Percentiles rank a stretch among this genome's conserved stretches.
Evolutionary conservation across 163 green algal species (phyloP).

Genomic region (Coccomyxa subellipsoidea): DNA sequence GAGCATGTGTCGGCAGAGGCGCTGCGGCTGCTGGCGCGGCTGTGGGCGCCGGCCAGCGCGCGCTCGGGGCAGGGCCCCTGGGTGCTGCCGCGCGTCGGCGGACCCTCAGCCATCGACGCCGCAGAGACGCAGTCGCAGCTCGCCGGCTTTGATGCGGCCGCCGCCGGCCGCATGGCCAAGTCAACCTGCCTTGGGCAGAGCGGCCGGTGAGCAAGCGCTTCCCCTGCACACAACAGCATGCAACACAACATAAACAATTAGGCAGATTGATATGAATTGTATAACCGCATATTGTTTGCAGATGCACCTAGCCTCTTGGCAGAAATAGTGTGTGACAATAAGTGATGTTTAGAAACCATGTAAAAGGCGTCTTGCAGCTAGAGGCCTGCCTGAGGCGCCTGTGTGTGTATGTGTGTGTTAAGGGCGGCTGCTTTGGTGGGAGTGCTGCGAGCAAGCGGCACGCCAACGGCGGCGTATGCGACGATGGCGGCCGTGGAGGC

Average conservation of each 20-base stretch:
- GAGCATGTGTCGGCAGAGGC: conserved; percentile 67
- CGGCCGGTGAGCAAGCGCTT: conserved; percentile 2
- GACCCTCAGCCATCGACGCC: background rate
- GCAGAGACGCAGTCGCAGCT: background rate
- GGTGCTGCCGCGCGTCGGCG: conserved; percentile 9
- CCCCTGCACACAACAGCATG: background rate
- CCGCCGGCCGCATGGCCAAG: conserved; percentile 15
- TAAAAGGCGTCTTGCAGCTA: too few relatives aligned
- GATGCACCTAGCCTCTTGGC: too few relatives aligned
- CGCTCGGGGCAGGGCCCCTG: conserved; percentile 33
- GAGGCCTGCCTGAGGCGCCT: too few relatives aligned
- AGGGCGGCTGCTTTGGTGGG: conserved; percentile 32
- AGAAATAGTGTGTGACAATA: too few relatives aligned
- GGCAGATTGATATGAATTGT: too few relatives aligned
- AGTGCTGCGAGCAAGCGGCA: conserved; percentile 29
- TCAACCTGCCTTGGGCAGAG: conserved; percentile 2
- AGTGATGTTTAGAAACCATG: too few relatives aligned
- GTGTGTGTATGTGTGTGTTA: background rate
- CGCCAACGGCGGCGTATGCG: conserved; percentile 22
- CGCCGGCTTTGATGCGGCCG: conserved; percentile 3
- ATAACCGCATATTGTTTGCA: too few relatives aligned
- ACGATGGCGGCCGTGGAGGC: conserved; percentile 57
- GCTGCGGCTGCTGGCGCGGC: conserved; percentile 60
- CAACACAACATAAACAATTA: too few relatives aligned
- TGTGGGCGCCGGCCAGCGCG: conserved; percentile 55